Evolutionary conservation across 2,329 filamentous ascomycete species (phyloP).

Genomic region (Cercospora nicotianae): DNA sequence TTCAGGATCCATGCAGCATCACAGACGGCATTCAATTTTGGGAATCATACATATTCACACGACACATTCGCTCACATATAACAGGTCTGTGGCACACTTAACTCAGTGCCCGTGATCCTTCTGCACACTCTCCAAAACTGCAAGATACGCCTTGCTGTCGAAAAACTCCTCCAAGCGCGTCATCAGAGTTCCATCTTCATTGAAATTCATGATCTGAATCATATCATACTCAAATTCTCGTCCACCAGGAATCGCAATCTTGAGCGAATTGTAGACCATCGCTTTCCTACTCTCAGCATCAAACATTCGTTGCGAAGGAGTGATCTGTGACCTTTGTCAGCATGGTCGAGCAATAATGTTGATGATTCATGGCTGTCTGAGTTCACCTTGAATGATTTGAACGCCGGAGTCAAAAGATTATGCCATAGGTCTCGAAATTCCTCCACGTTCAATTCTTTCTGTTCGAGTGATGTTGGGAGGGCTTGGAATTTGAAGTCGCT

Average conservation of each 20-base stretch:
- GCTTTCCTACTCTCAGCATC: neutral
- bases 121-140: neutral
- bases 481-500: conserved; percentile 1
- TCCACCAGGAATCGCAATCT: neutral
- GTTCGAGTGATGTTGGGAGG: conserved; percentile 1
- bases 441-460: neutral
- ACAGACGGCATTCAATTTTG: too few species aligned
- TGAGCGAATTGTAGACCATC: neutral
- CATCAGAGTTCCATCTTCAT: neutral
- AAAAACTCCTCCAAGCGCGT: conserved; percentile 6
- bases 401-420: neutral
- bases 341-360: too few species aligned
- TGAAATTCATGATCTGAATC: conserved; percentile 6
- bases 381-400: neutral
- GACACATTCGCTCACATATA: neutral
- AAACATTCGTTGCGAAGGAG: neutral
- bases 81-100: neutral
- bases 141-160: conserved; percentile 8
- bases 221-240: neutral
- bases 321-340: neutral
- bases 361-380: neutral
- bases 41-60: too few species aligned
- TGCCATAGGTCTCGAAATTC: neutral
- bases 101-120: neutral
- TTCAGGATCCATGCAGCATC: neutral